Base-by-base conservation (phyloP, 257 asterid species). In the Scutellaria barbata region DNA sequence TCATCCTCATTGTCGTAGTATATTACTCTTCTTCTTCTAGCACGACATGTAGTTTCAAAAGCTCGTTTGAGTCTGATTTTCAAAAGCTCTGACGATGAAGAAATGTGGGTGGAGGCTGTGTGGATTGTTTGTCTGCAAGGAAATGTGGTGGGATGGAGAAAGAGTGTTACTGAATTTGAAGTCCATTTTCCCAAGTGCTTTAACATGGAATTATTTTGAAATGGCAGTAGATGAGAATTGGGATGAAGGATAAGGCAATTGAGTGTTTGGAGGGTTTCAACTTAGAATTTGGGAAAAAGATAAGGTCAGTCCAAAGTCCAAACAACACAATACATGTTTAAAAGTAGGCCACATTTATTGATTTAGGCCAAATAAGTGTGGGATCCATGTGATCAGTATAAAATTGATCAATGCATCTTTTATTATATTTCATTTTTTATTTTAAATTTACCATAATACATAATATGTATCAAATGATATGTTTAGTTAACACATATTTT, bases 11-110 rank as follows among this genome's bases (percentile, higher is more conserved):
- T 66, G 0, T 78, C 80, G 0, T 79, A 85, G 20, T 72, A 69
- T 22, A 65, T 63, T 8, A 59, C 71, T 81, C 95, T 83, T 39
- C 95, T 83, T 39, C 89, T 79, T 68, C 90, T 78, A 14, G 92
- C 89, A 10, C 6, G 68, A 6, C 72, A 40, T 6, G 52, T 22
- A 8, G 30, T 6, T 4, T 2, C 37, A 7, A 8, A 25, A 61
- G 56, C 71, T 40, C 46, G 66, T 66, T 17, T 51, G 12, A 13
- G 18, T 14, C 9, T 41, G 22, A 54, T 48, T 16, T 71, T 76
- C 22, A 8, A 39, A 63, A 8, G 13, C 8, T 7, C 10, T 10
- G 59, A 53, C 39, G 52, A 37, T 18, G 68, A 63, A 37, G 43
- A 50, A 68, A 9, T 8, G 72, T 6, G 14, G 10, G 53, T 10